phyloP scores from a whole-genome alignment of 805 yeast species.

The Saturnispora serradocipensis region DNA sequence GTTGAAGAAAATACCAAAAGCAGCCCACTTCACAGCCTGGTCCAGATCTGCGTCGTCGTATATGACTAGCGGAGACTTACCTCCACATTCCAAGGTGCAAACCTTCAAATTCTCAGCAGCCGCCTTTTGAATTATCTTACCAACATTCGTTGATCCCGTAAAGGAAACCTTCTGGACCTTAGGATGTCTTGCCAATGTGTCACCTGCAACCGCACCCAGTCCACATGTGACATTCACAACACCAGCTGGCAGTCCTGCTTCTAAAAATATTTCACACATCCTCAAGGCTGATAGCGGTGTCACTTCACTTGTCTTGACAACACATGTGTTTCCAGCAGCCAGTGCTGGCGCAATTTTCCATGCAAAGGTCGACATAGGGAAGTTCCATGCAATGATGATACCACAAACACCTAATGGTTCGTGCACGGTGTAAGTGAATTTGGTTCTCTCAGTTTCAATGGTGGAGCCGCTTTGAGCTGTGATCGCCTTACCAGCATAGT shows the following conservation, averaged over 20 bases:
- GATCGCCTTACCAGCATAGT: constrained; percentile 72
- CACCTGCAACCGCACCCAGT: constrained; percentile 52
- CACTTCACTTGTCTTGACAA: constrained; percentile 55
- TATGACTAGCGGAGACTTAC: constrained; percentile 88
- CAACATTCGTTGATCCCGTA: constrained; percentile 64
- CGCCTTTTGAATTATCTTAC: constrained; percentile 76
- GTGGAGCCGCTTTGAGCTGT: constrained; percentile 52
- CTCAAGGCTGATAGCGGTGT: constrained; percentile 60
- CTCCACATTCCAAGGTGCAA: constrained; percentile 92
- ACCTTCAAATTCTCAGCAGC: constrained; percentile 83
- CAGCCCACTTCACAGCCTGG: constrained; percentile 64
- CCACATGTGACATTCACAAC: constrained; percentile 57
- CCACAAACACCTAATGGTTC: constrained; percentile 68
- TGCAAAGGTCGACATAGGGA: constrained; percentile 58
- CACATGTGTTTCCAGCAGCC: constrained; percentile 57
- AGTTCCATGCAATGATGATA: constrained; percentile 66
- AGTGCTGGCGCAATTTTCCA: constrained; percentile 66
- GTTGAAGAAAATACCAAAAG: constrained; percentile 81
- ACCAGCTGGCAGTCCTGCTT: constrained; percentile 59
- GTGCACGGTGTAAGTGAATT: constrained; percentile 52
- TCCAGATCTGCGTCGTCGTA: constrained; percentile 79
- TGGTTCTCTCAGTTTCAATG: constrained; percentile 48
- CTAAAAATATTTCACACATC: constrained; percentile 41
- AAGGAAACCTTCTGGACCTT: constrained; percentile 55
- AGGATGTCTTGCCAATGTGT: constrained; percentile 47